Evolutionary conservation across 108 stramenopile genomes (phyloP), one percentile per base, ranked within the genome.

Genomic region (Skeletonema marinoi): DNA sequence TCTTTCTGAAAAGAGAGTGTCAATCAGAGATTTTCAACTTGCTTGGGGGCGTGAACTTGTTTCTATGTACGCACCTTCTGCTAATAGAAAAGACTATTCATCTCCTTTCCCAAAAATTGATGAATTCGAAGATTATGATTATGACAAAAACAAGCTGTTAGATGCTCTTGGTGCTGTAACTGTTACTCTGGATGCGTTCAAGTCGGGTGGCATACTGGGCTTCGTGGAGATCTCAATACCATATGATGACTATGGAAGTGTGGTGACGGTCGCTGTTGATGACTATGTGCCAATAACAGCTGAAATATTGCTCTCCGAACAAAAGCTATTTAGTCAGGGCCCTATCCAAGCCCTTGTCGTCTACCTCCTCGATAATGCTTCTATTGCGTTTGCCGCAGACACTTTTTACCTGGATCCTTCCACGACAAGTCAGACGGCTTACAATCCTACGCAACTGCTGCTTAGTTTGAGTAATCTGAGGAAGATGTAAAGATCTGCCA

Each of bases 391-490:
- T 42, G 42, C 66, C 6, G 30, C 87, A 50, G 85, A 89, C 51
- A 80, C 85, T 5, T 89, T 87, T 56, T 89, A 77, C 75, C 73
- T 89, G 32, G 88, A 89, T 74, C 88, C 88, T 10, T 84, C 82
- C 17, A 89, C 88, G 1, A 89, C 88, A 29, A 80, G 83, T 29
- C 85, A 87, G 46, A 78, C 69, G 38, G 54, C 83, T 10, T 89
- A 87, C 77, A 89, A 89, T 71, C 88, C 88, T 5, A 81, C 88
- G 11, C 88, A 89, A 65, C 59, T 87, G n/a, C 66, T 89, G 25
- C 16, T 89, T 9, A 85, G 78, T 60, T 46, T 86, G 6, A 78
- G 75, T 64, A 71, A 66, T 17, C 38, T 88, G 60, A 84, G 84
- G 32, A 66, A 74, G 62, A 70, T 59, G 50, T 86, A 80, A 78